Evolutionary conservation across 2,329 filamentous ascomycete species (phyloP), one percentile per base, ranked within the genome.

Genomic region (Colletotrichum sp.): DNA sequence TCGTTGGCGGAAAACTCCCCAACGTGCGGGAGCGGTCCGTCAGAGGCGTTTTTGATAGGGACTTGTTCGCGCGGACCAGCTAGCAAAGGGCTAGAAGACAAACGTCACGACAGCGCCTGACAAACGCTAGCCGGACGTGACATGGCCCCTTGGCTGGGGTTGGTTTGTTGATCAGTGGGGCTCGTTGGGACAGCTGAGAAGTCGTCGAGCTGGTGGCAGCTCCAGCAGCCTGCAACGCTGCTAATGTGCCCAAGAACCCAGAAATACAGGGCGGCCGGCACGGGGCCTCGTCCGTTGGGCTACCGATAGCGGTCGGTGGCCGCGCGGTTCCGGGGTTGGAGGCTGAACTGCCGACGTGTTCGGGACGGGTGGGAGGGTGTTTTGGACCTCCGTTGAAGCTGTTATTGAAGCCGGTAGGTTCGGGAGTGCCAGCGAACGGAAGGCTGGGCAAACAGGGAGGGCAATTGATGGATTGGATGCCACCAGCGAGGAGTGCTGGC

Each of bases 81-180:
- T 9, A 44, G n/a, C n/a, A 49, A 52, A 26, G 39, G 39, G 39
- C 15, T 26, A 32, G 67, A n/a, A 44, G 39, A 44, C 39, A 62
- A 52, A 63, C 67, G 67, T 70, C 67, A 70, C 57, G 12, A 9
- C 67, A 57, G 52, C 15, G 66, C 66, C 52, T 68, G 49, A 68
- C 57, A 70, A 70, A 70, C 67, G 57, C 67, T 63, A 70, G 57
- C 55, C 36, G 57, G 18, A 57, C 36, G 57, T 70, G 67, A 62
- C 67, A 70, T 52, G 67, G 67, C 34, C 34, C 55, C 39, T 44
- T 62, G 57, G 57, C 67, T 34, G 24, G 34, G 57, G 67, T 70
- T 28, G 67, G 8, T 30, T 49, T 70, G 34, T 63, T 70, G 67
- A 70, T 70, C 67, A 63, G 67, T 70, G 67, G 67, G 67, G 57